These are phyloP conservation scores for Lichtheimia ornata DNA, from an alignment of 371 early-diverging fungal species.

Conservation along the genomic window DNA sequence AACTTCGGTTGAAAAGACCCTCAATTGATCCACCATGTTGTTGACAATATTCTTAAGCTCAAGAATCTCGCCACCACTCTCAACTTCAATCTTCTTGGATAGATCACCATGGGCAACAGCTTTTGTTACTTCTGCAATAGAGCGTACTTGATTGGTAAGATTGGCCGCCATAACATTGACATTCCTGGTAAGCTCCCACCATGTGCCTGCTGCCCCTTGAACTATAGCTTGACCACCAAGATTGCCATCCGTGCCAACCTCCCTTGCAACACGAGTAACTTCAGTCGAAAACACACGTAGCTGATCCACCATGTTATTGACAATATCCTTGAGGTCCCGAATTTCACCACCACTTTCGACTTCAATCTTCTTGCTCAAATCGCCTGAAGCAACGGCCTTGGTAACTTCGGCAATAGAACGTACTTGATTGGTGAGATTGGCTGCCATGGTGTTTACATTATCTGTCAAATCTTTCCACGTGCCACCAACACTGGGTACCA, in stretches of 20 bases:
- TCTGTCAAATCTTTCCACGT: slow-evolving; percentile 66
- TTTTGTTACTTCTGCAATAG: slow-evolving; percentile 61
- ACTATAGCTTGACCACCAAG: slow-evolving; percentile 51
- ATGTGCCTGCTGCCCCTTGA: slow-evolving; percentile 52
- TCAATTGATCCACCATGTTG: slow-evolving; percentile 61
- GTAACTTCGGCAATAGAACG: slow-evolving; percentile 61
- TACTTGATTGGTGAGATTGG: slow-evolving; percentile 65
- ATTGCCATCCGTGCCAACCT: slow-evolving; percentile 61
- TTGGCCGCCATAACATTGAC: slow-evolving; percentile 61
- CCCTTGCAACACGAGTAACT: slow-evolving; percentile 48
- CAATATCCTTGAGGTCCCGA: slow-evolving; percentile 37
- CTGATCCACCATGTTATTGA: slow-evolving; percentile 61
- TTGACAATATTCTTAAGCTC: slow-evolving; percentile 66
- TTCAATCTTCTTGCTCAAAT: slow-evolving; percentile 46
- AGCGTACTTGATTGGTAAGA: slow-evolving; percentile 57
- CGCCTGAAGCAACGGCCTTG: slow-evolving; percentile 55
- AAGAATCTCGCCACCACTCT: slow-evolving; percentile 39
- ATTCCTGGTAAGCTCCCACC: slow-evolving; percentile 56
- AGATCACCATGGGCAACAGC: slow-evolving; percentile 65
- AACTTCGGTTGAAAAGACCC: slow-evolving; percentile 41
- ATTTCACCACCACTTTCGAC: slow-evolving; percentile 53
- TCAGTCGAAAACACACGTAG: slow-evolving; percentile 47
- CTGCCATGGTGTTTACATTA: slow-evolving; percentile 68
- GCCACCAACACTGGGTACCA: slow-evolving; percentile 53
- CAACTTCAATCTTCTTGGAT: slow-evolving; percentile 50